phyloP scores from a whole-genome alignment of 108 stramenopile species.

The Skeletonema grethae region DNA sequence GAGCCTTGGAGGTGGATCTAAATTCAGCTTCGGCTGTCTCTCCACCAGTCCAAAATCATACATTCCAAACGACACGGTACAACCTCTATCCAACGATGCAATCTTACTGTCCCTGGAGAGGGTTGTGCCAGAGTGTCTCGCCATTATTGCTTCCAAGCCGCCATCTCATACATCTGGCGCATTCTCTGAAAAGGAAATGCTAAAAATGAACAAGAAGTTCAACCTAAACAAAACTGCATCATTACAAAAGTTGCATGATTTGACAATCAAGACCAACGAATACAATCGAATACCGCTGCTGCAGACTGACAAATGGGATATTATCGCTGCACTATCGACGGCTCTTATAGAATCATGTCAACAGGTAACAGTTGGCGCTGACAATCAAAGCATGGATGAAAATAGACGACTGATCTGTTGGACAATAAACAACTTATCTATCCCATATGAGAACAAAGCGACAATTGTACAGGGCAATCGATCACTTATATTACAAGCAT shows the following conservation, averaged over 20 bases:
- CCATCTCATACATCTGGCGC: background rate
- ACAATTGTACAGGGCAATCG: slow-evolving; percentile 86
- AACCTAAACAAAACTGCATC: slow-evolving; percentile 12
- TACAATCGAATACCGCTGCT: slow-evolving; percentile 43
- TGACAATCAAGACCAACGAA: slow-evolving; percentile 37
- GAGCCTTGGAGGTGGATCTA: background rate
- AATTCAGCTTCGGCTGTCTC: slow-evolving; percentile 8
- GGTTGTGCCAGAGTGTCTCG: slow-evolving; percentile 24
- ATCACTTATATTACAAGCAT: slow-evolving; percentile 79
- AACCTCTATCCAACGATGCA: background rate
- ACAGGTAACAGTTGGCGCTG: background rate
- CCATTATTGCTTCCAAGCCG: slow-evolving; percentile 15
- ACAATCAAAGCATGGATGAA: slow-evolving; percentile 18
- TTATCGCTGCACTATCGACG: slow-evolving; percentile 19
- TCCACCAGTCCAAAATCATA: slow-evolving; percentile 10
- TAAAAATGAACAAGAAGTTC: slow-evolving; percentile 5
- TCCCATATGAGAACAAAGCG: slow-evolving; percentile 92
- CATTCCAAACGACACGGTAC: slow-evolving; percentile 13
- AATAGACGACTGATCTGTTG: slow-evolving; percentile 52
- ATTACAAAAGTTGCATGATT: slow-evolving; percentile 32
- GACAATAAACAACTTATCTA: slow-evolving; percentile 86
- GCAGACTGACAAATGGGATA: slow-evolving; percentile 28
- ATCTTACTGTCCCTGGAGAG: slow-evolving; percentile 1
- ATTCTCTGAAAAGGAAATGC: background rate
- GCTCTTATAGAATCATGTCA: slow-evolving; percentile 17